These are phyloP conservation scores for Speleostelium caveatum DNA, from an alignment of 78 protist species.

Conservation along the genomic window DNA sequence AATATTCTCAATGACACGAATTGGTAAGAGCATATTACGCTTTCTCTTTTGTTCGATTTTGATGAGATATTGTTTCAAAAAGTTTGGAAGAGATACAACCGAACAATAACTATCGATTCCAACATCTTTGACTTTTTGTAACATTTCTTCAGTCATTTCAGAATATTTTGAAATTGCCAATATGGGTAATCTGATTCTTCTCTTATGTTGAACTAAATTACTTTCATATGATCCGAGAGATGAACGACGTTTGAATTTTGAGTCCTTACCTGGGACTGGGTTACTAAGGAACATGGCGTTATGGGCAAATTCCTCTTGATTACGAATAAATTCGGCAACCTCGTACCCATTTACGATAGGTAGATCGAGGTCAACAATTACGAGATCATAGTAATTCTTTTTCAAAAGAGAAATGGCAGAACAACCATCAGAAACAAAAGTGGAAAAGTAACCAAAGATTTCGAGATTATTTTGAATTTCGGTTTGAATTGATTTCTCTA, in stretches of 20 bases:
- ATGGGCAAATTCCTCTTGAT: background rate
- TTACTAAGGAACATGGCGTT: background rate
- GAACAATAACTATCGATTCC: slow-evolving; percentile 17
- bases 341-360: slow-evolving; percentile 16
- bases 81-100: background rate
- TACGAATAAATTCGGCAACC: slow-evolving; percentile 8
- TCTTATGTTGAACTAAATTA: slow-evolving; percentile 3
- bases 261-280: background rate
- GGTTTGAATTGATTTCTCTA: background rate
- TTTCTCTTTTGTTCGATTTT: slow-evolving; percentile 30
- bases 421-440: slow-evolving; percentile 29
- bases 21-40: slow-evolving; percentile 36
- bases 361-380: slow-evolving; percentile 28
- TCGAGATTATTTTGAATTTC: slow-evolving; percentile 12
- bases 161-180: slow-evolving; percentile 17
- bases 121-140: background rate
- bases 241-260: slow-evolving; percentile 9
- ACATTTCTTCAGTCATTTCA: background rate
- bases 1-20: slow-evolving; percentile 3
- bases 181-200: slow-evolving; percentile 16
- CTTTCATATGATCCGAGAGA: background rate
- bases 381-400: slow-evolving; percentile 69
- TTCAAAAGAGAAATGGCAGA: slow-evolving; percentile 2
- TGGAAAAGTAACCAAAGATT: slow-evolving; percentile 15
- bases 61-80: background rate